Base-by-base conservation (phyloP, 2,329 filamentous ascomycete species). In the Ophiostoma himal-ulmi region DNA sequence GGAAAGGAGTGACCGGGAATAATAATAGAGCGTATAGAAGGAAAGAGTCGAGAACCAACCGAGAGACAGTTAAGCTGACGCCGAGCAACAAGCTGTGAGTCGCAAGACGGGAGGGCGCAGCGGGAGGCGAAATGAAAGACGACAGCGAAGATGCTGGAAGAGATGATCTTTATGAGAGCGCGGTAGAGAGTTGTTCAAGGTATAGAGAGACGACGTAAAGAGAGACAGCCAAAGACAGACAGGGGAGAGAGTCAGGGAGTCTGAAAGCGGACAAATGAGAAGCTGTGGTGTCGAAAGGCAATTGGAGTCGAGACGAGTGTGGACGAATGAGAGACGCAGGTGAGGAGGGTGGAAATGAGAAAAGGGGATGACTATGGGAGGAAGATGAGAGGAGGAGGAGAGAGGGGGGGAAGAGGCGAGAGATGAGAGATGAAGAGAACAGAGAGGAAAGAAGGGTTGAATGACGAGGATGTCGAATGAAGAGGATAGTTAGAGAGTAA, bases 241-340 rank as follows among this genome's bases (percentile, higher is more conserved):
- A 67, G 39, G 65, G 65, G 17, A 44, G 34, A 39, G n/a, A 26
- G 20, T 10, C 13, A 30, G 65, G 62, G 34, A n/a, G 62, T 65
- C 6, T 65, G 36, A 22, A 20, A n/a, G 62, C 17, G 22, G 39
- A 67, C 37, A 30, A 67, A 67, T 44, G 64, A 34, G 22, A 57
- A 26, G 52, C 52, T 17, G 64, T 41, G 11, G 26, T 30, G 65
- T 34, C 37, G 39, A 67, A 26, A 30, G 37, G 65, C 65, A 41
- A 67, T 41, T 44, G 65, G 11, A 48, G 39, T 22, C 22, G 37
- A 44, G 22, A 34, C 2, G 37, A 14, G 37, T 22, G 37, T 39
- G 37, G 65, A 10, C 65, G 65, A 67, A 67, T 67, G 39, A 67
- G 65, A 41, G 65, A 30, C 37, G 39, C 30, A 30, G 30, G 30